A percentile compares a stretch with the other conserved stretches of the same genome.
Conservation (phyloP, 768 basidiomycete genomes). For the Leccinum rimulosum region DNA sequence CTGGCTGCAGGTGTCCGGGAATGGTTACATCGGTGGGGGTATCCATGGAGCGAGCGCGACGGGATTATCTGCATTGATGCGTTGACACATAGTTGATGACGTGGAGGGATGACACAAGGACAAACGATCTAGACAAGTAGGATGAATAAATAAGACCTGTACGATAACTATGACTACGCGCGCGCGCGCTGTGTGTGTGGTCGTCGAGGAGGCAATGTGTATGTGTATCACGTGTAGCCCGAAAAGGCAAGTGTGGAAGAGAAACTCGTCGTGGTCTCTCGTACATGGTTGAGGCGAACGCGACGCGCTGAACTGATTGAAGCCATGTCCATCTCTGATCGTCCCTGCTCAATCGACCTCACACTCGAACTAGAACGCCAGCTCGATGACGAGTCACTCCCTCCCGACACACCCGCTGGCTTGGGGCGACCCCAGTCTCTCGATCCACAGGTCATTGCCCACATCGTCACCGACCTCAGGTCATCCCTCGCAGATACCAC, state of each 20-base stretch:
- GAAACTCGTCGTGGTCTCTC: no score
- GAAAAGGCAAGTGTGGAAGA: not conserved
- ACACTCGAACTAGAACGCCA: conserved; percentile 77
- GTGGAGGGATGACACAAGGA: not conserved
- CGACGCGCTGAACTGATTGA: conserved; percentile 8
- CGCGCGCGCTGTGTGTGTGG: not conserved
- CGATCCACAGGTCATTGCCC: conserved; percentile 73
- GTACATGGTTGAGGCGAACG: conserved; percentile 6
- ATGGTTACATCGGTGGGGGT: conserved; percentile 92
- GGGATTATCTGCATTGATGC: conserved; percentile 89
- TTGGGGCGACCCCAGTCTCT: conserved; percentile 48
- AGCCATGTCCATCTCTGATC: conserved; percentile 31
- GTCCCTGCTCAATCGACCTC: conserved; percentile 65
- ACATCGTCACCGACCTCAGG: conserved; percentile 72
- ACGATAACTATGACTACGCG: conserved; percentile 9
- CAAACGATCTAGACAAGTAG: conserved; percentile 11
- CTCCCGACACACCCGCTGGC: conserved; percentile 42
- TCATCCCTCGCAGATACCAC: conserved; percentile 61
- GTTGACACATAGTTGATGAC: conserved; percentile 59
- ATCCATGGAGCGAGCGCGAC: conserved; percentile 92
- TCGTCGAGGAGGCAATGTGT: not conserved
- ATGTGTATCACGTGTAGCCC: conserved; percentile 13
- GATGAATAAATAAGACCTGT: conserved; percentile 3
- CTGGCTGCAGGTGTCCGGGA: conserved; percentile 85
- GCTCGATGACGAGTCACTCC: conserved; percentile 61